phyloP scores from a whole-genome alignment of 2,329 filamentous ascomycete genomes.

The Xylaria hypoxylon region DNA sequence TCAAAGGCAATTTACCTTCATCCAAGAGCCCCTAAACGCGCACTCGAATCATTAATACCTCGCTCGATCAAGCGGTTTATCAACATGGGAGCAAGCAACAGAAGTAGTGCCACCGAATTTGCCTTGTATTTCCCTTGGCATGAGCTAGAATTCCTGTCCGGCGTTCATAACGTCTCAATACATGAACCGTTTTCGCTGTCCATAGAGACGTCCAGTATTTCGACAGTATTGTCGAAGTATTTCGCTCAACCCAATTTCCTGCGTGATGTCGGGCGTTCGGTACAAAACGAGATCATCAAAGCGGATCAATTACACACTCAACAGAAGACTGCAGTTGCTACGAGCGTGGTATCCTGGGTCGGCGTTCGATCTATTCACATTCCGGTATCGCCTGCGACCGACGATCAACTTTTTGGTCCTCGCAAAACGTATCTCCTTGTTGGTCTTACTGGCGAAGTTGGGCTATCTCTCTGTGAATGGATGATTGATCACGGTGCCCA shows the following conservation, averaged over 20 bases:
- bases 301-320: not conserved
- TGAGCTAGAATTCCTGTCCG: not conserved
- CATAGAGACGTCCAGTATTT: not conserved
- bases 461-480: conserved; percentile 53
- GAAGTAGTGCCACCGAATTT: not conserved
- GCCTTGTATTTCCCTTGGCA: not conserved
- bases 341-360: not conserved
- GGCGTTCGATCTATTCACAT: not conserved
- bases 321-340: not conserved
- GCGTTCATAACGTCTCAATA: not conserved
- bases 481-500: conserved; percentile 53
- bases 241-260: too few species aligned
- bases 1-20: not conserved
- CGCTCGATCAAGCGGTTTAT: not conserved
- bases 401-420: conserved; percentile 30
- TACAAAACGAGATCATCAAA: not conserved
- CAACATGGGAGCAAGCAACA: not conserved
- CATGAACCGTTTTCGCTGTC: not conserved
- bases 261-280: not conserved
- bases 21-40: conserved; percentile 1
- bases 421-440: conserved; percentile 52
- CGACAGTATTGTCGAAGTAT: not conserved
- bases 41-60: conserved; percentile 1
- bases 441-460: conserved; percentile 51
- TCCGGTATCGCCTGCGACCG: not conserved